A percentile compares a stretch with the other conserved stretches of the same genome.
Conservation (phyloP, 1,284 basidiomycete species). For the Sporisorium sorghi region DNA sequence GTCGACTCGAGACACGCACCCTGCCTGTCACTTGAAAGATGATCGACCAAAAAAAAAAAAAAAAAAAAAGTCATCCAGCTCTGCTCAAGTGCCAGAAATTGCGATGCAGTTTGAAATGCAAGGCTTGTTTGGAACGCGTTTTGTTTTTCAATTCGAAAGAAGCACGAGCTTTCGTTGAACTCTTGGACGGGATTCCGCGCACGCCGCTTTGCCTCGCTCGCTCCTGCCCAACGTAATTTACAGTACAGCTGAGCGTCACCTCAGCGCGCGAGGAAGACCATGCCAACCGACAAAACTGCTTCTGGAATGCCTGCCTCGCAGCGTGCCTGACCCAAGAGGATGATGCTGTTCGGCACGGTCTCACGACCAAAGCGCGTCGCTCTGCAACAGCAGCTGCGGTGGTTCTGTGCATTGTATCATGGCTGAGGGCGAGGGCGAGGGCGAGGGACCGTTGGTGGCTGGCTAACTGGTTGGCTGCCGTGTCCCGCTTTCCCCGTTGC, state of each 20-base stretch:
- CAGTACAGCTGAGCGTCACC: too few species aligned
- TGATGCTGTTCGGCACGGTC: background rate
- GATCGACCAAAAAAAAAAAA: constrained; percentile 10
- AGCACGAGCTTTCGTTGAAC: too few species aligned
- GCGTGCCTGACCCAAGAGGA: background rate
- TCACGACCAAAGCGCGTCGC: background rate
- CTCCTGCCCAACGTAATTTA: too few species aligned
- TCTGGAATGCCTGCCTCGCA: constrained; percentile 1
- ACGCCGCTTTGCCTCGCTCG: background rate
- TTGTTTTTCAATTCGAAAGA: too few species aligned
- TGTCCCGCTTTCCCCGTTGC: constrained; percentile 1
- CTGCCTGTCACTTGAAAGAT: background rate
- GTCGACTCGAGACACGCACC: background rate
- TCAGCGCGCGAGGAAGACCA: constrained; percentile 2
- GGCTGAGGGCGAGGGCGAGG: background rate
- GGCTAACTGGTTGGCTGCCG: background rate
- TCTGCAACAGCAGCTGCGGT: background rate
- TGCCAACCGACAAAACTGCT: background rate
- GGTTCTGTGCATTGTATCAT: background rate
- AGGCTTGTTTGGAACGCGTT: too few species aligned
- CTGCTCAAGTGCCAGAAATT: constrained; percentile 1
- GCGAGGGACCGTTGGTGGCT: background rate
- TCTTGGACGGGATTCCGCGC: background rate
- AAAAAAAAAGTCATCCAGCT: constrained; percentile 1
- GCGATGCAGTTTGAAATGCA: too few species aligned